These are phyloP conservation scores for Dactylis glomerata DNA, from an alignment of 176 grass and related monocot species.

Conservation along the genomic window DNA sequence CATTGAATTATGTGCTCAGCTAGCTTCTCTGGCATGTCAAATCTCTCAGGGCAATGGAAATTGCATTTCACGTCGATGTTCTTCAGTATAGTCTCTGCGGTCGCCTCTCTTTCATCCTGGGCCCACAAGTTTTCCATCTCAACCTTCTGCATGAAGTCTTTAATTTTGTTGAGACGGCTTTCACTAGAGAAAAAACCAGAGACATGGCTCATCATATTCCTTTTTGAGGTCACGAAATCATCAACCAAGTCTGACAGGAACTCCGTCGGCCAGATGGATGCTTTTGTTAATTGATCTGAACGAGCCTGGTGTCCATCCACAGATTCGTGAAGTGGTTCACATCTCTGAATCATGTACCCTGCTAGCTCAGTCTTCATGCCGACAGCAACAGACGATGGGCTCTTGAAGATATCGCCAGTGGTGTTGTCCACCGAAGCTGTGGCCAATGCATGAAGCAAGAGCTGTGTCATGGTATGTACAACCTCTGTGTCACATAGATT, in stretches of 20 bases:
- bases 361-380: slow-evolving; percentile 51
- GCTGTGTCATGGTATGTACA: slow-evolving; percentile 39
- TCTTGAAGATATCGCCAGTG: slow-evolving; percentile 73
- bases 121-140: slow-evolving; percentile 49
- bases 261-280: slow-evolving; percentile 37
- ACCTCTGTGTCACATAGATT: slow-evolving; percentile 53
- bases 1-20: slow-evolving; percentile 39
- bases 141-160: slow-evolving; percentile 61
- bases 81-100: slow-evolving; percentile 42
- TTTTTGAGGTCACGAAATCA: slow-evolving; percentile 59
- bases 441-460: slow-evolving; percentile 65
- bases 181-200: slow-evolving; percentile 79
- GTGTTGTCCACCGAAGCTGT: slow-evolving; percentile 86
- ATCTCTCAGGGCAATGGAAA: slow-evolving; percentile 55
- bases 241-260: slow-evolving; percentile 62
- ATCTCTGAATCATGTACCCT: slow-evolving; percentile 60
- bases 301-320: slow-evolving; percentile 24
- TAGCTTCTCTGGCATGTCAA: slow-evolving; percentile 35
- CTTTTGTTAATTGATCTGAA: slow-evolving; percentile 39
- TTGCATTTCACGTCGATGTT: slow-evolving; percentile 48
- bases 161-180: slow-evolving; percentile 68
- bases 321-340: slow-evolving; percentile 39
- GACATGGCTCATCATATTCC: slow-evolving; percentile 73
- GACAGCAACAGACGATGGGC: slow-evolving; percentile 49
- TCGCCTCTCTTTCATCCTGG: slow-evolving; percentile 23